A percentile compares a stretch with the other conserved stretches of the same genome.
Conservation (phyloP, 106 monocot genomes). For the Dioscorea alata region DNA sequence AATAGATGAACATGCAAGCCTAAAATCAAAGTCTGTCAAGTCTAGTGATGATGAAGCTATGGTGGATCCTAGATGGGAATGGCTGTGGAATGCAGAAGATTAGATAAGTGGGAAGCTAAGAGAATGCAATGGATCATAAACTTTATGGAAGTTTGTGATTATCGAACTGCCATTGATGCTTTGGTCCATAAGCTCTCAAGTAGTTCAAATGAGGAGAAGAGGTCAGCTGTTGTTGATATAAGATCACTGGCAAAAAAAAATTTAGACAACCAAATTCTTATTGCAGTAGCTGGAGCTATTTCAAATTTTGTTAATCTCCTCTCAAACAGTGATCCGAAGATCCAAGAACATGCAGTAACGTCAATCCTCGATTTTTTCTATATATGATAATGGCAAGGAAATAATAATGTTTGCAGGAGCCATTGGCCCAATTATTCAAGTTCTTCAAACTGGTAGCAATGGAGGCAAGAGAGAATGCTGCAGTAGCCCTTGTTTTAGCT, state of each 20-base stretch:
- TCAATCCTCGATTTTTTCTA: constrained; percentile 58
- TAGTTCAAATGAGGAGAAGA: constrained; percentile 33
- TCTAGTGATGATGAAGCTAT: constrained; percentile 27
- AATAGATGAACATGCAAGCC: constrained; percentile 85
- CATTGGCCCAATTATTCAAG: constrained; percentile 52
- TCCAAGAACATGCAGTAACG: constrained; percentile 72
- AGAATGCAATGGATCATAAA: constrained; percentile 32
- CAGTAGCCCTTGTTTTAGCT: constrained; percentile 85
- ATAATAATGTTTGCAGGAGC: constrained; percentile 75
- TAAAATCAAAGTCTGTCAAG: constrained; percentile 56
- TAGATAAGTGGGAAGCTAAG: constrained; percentile 93
- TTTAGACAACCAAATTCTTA: constrained; percentile 63
- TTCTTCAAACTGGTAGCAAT: constrained; percentile 62
- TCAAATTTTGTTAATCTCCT: constrained; percentile 44
- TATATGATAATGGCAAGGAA: constrained; percentile 68
- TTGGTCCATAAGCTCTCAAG: constrained; percentile 43
- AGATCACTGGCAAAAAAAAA: constrained; percentile 69
- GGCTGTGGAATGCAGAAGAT: constrained; percentile 90
- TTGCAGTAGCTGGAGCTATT: constrained; percentile 66
- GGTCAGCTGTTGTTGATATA: constrained; percentile 69
- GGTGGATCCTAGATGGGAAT: constrained; percentile 96
- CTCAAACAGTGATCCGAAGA: constrained; percentile 40
- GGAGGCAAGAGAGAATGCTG: constrained; percentile 92
- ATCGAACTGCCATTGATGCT: constrained; percentile 23
- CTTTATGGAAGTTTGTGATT: constrained; percentile 22